phyloP scores from a whole-genome alignment of 75 land plant species.

The Larix kaempferi region DNA sequence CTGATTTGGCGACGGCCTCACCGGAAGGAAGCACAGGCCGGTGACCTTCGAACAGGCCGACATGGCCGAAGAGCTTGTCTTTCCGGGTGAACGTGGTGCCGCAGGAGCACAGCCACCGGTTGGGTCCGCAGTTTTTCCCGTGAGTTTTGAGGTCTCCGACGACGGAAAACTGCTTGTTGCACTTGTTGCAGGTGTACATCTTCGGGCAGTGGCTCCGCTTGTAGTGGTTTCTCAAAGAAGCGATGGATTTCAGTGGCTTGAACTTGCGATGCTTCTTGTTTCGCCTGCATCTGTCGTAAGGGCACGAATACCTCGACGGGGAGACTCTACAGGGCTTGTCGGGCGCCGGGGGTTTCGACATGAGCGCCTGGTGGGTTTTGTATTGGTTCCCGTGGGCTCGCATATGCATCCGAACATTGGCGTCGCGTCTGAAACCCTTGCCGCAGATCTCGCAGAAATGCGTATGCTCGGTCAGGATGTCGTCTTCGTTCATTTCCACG shows the following conservation, averaged over 20 bases:
- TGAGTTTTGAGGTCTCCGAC: conserved; percentile 82
- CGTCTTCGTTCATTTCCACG: conserved; percentile 67
- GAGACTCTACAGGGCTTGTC: background rate
- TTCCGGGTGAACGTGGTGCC: conserved; percentile 87
- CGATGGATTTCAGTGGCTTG: conserved; percentile 78
- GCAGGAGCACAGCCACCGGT: conserved; percentile 82
- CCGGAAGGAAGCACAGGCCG: conserved; percentile 31
- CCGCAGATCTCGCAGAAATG: conserved; percentile 90
- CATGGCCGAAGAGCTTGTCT: conserved; percentile 90
- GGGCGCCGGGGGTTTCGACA: conserved; percentile 12
- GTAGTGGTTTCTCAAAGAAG: conserved; percentile 88
- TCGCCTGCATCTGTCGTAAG: conserved; percentile 76
- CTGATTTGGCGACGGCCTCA: background rate
- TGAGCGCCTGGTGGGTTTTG: conserved; percentile 71
- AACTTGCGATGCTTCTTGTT: conserved; percentile 77
- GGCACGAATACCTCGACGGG: conserved; percentile 66
- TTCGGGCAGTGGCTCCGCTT: conserved; percentile 91
- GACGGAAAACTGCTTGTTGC: conserved; percentile 72
- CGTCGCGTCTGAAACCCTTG: conserved; percentile 88
- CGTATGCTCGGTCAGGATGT: conserved; percentile 79
- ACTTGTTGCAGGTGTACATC: conserved; percentile 80
- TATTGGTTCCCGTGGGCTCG: conserved; percentile 91
- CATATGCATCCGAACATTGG: conserved; percentile 92
- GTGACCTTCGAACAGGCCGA: conserved; percentile 80
- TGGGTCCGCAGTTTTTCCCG: conserved; percentile 66